Evolutionary conservation across 306 rosid genomes (phyloP), one percentile per base, ranked within the genome.

Genomic region (Calophaca sinica): DNA sequence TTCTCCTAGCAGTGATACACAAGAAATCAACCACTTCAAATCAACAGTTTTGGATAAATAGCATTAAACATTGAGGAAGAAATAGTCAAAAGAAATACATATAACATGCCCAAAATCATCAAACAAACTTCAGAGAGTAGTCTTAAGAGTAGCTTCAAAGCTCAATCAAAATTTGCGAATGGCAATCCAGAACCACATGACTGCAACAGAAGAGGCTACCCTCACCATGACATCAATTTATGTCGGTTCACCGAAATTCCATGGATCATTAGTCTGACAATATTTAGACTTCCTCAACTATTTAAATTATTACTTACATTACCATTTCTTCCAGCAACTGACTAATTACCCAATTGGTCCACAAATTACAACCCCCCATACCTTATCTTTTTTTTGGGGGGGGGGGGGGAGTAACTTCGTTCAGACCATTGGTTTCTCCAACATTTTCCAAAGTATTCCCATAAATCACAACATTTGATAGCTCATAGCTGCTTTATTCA

Each of bases 1-100:
- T 63, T 72, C 61, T 67, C 54, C 61, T 35, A 82, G 50, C 32
- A 32, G 59, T 50, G 29, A 49, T 31, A 74, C 57, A 20, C 73
- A 60, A 63, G 28, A 15, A 5, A 39, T 60, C 44, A 42, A 64
- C 50, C 12, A n/a, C 12, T 78, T 77, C 67, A 59, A 71, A 48
- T 55, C 31, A 68, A 63, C 58, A 46, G 15, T 69, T 31, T 12
- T 62, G 32, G 32, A 71, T 15, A 62, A 70, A 55, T 28, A 83
- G 49, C 48, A 72, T 41, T 62, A 7, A 59, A 74, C 62, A 44
- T 54, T 54, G 71, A 32, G 44, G 65, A 33, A 62, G 59, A 76
- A 60, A 65, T 13, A 49, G 44, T 15, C n/a, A 36, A 29, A 44
- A 51, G 48, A 60, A 39, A 42, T 5, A 42, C 20, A 11, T 20